A percentile compares a stretch with the other conserved stretches of the same genome.
These are phyloP conservation scores for Thermothelomyces thermophilus DNA, from an alignment of 2,329 filamentous ascomycete species.

Conservation along the genomic window DNA sequence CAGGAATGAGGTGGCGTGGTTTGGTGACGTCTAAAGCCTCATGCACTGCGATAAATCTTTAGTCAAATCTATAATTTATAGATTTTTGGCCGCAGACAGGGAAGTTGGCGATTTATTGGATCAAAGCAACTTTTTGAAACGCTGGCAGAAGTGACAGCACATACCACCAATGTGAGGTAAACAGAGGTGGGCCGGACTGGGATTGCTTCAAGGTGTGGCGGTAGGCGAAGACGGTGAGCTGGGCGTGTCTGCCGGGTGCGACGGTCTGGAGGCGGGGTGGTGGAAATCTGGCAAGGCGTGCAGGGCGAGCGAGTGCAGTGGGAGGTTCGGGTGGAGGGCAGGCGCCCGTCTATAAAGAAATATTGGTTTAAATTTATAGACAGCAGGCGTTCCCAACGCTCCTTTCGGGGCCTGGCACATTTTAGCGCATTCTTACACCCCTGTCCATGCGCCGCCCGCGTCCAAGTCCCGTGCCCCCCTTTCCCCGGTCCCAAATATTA, in stretches of 20 bases:
- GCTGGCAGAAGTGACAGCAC: too few relatives aligned
- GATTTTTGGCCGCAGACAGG: too few relatives aligned
- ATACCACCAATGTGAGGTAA: not conserved
- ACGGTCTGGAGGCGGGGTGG: conserved; percentile 13
- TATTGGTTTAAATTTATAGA: conserved; percentile 29
- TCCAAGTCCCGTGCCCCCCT: conserved; percentile 19
- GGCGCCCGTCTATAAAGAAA: conserved; percentile 26
- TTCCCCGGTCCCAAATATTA: conserved; percentile 8
- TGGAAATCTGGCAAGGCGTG: conserved; percentile 13
- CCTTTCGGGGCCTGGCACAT: conserved; percentile 22
- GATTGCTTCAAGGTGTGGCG: not conserved
- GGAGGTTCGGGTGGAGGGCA: conserved; percentile 25
- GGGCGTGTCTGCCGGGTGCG: conserved; percentile 13
- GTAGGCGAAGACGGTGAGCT: not conserved
- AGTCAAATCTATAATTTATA: too few relatives aligned
- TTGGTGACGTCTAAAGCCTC: not conserved
- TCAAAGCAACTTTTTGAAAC: too few relatives aligned
- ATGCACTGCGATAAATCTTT: not conserved
- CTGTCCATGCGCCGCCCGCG: conserved; percentile 21
- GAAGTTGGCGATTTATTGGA: too few relatives aligned
- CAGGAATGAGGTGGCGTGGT: too few relatives aligned
- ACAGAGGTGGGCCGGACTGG: not conserved
- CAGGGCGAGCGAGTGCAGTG: conserved; percentile 23
- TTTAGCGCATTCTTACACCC: conserved; percentile 25
- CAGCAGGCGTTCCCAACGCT: conserved; percentile 25